Conservation (phyloP, 1,284 basidiomycete genomes). For the Ceratobasidium sp. region DNA sequence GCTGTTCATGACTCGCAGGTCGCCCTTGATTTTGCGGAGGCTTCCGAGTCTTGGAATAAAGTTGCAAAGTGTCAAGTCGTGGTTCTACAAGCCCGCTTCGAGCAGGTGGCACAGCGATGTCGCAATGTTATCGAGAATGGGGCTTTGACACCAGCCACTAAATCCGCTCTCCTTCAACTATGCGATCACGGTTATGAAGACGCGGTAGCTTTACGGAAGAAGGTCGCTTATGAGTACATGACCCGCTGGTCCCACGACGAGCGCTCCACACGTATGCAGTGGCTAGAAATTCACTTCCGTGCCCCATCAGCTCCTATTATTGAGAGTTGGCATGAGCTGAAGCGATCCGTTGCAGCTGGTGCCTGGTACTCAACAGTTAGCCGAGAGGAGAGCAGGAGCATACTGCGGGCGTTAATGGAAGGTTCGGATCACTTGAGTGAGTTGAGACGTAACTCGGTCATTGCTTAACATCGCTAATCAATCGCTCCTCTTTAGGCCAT, state of each 20-base stretch:
- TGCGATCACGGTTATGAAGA: background rate
- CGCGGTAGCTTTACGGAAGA: conserved; percentile 36
- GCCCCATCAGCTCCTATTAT: conserved; percentile 14
- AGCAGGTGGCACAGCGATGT: conserved; percentile 51
- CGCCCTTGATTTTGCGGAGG: conserved; percentile 59
- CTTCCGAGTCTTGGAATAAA: conserved; percentile 60
- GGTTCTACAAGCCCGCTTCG: conserved; percentile 60
- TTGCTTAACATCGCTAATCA: background rate
- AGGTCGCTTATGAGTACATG: conserved; percentile 52
- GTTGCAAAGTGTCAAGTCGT: conserved; percentile 61
- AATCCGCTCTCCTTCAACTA: conserved; percentile 49
- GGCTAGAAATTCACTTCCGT: no score
- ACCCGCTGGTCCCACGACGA: conserved; percentile 3
- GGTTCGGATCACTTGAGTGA: conserved; percentile 1
- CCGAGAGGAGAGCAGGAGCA: conserved; percentile 64
- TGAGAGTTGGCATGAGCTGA: conserved; percentile 26
- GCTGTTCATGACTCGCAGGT: conserved; percentile 62
- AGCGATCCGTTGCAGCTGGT: conserved; percentile 55
- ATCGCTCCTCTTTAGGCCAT: conserved; percentile 34
- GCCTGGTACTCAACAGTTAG: conserved; percentile 64
- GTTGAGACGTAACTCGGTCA: background rate
- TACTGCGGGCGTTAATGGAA: conserved; percentile 63
- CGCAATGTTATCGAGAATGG: conserved; percentile 43
- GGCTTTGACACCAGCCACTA: conserved; percentile 12
- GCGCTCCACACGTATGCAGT: background rate